Percentiles rank a stretch among this genome's conserved stretches.
Conservation (phyloP, 2,329 filamentous ascomycete genomes). For the Colletotrichum eleusines region DNA sequence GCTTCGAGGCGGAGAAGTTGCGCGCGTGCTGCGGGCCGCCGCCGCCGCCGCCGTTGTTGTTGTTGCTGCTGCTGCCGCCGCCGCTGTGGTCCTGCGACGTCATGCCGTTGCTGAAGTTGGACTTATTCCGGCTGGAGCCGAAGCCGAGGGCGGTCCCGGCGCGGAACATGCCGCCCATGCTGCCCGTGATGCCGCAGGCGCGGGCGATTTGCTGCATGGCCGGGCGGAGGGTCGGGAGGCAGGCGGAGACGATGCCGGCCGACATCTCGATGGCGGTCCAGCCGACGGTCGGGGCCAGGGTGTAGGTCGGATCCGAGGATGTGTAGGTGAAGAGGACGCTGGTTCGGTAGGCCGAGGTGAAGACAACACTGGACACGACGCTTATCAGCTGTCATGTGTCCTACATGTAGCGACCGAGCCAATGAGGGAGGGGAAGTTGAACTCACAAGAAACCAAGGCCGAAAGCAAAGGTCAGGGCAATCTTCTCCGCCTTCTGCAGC, state of each 20-base stretch:
- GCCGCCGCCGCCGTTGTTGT: slow-evolving; percentile 19
- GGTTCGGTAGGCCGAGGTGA: slow-evolving; percentile 62
- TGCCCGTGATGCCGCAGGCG: slow-evolving; percentile 55
- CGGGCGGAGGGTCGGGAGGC: slow-evolving; percentile 64
- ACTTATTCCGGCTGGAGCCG: slow-evolving; percentile 44
- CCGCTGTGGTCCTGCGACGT: slow-evolving; percentile 31
- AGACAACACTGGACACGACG: slow-evolving; percentile 54
- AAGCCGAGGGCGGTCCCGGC: slow-evolving; percentile 42
- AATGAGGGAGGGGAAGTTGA: not conserved
- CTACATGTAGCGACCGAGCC: rapidly evolving
- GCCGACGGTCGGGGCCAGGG: slow-evolving; percentile 58
- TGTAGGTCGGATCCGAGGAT: slow-evolving; percentile 57
- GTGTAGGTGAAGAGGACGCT: slow-evolving; percentile 60
- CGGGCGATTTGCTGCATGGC: slow-evolving; percentile 55
- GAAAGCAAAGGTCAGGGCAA: slow-evolving; percentile 59
- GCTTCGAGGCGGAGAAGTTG: slow-evolving; percentile 25
- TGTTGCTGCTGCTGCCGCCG: too few species aligned
- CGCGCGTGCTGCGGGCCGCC: slow-evolving; percentile 16
- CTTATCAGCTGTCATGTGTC: rapidly evolving
- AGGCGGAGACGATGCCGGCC: slow-evolving; percentile 65
- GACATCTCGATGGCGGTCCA: slow-evolving; percentile 64
- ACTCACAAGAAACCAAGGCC: slow-evolving; percentile 59
- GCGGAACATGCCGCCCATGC: slow-evolving; percentile 49
- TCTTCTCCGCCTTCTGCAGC: slow-evolving; percentile 55
- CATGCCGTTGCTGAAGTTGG: slow-evolving; percentile 41